Evolutionary conservation across 1,284 basidiomycete genomes (phyloP), one percentile per base, ranked within the genome.

Genomic region (Apiotrichum brassicae): DNA sequence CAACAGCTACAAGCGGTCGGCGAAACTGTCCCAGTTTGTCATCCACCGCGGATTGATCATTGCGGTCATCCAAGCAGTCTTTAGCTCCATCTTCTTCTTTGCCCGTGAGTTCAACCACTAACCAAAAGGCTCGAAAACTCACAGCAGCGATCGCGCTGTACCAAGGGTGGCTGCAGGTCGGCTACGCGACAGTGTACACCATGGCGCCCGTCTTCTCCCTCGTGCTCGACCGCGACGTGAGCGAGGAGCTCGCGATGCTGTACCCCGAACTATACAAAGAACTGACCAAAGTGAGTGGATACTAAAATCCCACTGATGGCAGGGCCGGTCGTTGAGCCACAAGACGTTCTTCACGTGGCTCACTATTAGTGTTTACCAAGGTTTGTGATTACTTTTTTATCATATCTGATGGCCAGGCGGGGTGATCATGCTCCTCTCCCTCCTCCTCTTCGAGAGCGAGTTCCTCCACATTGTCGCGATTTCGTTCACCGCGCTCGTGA

Each of bases 221-320:
- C 42, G 95, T 98, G 1, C 77, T 98, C 45, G 95, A 99, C 71
- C 81, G 85, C 39, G 95, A 99, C 70, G 90, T 99, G 40, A 97
- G 83, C 68, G 93, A 97, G 68, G 92, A 97, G 71, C 74, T 97
- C 46, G 93, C 95, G 0, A 74, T 99, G 57, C 77, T 97, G 47
- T 99, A 98, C 72, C 95, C 95, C 0, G 95, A 98, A 73, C 74
- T 99, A 46, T 99, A 98, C 76, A 97, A 97, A 74, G 95, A 97
- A 62, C 75, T 97, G 48, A 94, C 89, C 18, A 95, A 95, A 82
- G 90, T 86, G 48, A 51, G 75, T 66, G n/a, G n/a, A n/a, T n/a
- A n/a, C n/a, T n/a, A n/a, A n/a, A n/a, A n/a, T n/a, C n/a, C n/a
- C n/a, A n/a, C n/a, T n/a, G n/a, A n/a, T n/a, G n/a, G n/a, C 54